phyloP scores from a whole-genome alignment of 495 filamentous ascomycete genomes.

The Penicillium subrubescens region DNA sequence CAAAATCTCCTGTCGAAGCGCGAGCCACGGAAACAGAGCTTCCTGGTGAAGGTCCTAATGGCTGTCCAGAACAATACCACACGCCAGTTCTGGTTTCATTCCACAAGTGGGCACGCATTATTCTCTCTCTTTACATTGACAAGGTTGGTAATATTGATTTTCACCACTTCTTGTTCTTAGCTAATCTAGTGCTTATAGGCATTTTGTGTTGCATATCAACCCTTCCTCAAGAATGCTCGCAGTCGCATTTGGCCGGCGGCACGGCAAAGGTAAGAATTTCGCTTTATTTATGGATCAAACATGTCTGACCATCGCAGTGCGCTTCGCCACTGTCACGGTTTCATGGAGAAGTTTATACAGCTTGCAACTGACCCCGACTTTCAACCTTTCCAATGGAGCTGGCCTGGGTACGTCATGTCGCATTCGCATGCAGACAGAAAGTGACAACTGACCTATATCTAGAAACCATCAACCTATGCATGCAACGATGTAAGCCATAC shows the following conservation, averaged over 20 bases:
- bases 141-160: constrained; percentile 30
- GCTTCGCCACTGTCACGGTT: constrained; percentile 55
- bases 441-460: constrained; percentile 5
- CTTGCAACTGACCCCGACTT: constrained; percentile 55
- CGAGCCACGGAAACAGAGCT: constrained; percentile 32
- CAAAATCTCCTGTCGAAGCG: constrained; percentile 34
- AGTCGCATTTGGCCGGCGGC: constrained; percentile 56
- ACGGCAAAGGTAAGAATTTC: constrained; percentile 46
- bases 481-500: constrained; percentile 45
- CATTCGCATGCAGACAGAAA: neutral
- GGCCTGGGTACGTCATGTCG: constrained; percentile 42
- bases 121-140: constrained; percentile 48
- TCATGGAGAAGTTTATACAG: constrained; percentile 57
- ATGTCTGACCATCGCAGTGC: constrained; percentile 41
- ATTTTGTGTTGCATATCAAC: constrained; percentile 58
- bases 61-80: constrained; percentile 50
- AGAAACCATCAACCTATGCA: constrained; percentile 59
- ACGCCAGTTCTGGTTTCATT: constrained; percentile 46
- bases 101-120: constrained; percentile 51
- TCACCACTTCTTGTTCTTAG: neutral
- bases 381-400: constrained; percentile 61
- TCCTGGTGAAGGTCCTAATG: constrained; percentile 39
- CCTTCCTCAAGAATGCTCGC: constrained; percentile 58
- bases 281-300: neutral
- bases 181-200: constrained; percentile 30